Conservation (phyloP, 306 rosid genomes). For the Prunus campanulata region DNA sequence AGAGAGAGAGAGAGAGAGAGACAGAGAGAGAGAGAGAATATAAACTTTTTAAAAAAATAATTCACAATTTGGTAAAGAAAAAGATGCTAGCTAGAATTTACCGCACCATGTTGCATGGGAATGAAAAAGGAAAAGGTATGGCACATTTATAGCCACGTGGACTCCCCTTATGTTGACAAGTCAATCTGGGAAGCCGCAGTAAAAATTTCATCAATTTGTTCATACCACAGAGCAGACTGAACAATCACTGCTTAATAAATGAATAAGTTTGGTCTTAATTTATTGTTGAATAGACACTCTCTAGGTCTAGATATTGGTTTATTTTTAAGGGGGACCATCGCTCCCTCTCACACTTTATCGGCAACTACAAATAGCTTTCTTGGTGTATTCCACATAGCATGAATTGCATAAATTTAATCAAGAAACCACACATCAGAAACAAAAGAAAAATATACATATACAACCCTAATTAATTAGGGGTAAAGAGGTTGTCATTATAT, state of each 20-base stretch:
- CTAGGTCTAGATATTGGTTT: background rate
- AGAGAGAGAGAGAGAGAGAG: slow-evolving; percentile 7
- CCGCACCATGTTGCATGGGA: slow-evolving; percentile 33
- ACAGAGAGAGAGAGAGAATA: slow-evolving; percentile 7
- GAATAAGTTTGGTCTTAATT: slow-evolving; percentile 14
- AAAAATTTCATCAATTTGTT: slow-evolving; percentile 19
- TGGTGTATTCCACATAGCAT: slow-evolving; percentile 29
- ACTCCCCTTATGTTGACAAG: slow-evolving; percentile 1
- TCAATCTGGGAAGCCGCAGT: background rate
- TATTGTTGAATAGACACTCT: background rate
- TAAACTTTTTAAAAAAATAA: slow-evolving; percentile 12
- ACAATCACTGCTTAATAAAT: slow-evolving; percentile 19
- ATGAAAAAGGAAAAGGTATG: slow-evolving; percentile 33
- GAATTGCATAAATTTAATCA: slow-evolving; percentile 7
- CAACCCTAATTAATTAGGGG: background rate
- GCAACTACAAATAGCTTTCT: slow-evolving; percentile 33
- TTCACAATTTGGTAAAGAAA: slow-evolving; percentile 28
- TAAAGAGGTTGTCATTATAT: too few relatives aligned
- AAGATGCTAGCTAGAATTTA: slow-evolving; percentile 37
- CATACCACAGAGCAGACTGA: slow-evolving; percentile 23
- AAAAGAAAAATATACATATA: background rate
- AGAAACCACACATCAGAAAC: background rate
- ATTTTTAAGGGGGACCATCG: slow-evolving; percentile 4
- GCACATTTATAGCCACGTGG: slow-evolving; percentile 34
- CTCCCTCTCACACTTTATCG: slow-evolving; percentile 6